phyloP scores from a whole-genome alignment of 192 early-diverging fungal genomes.

The Rhizophagus clarus region DNA sequence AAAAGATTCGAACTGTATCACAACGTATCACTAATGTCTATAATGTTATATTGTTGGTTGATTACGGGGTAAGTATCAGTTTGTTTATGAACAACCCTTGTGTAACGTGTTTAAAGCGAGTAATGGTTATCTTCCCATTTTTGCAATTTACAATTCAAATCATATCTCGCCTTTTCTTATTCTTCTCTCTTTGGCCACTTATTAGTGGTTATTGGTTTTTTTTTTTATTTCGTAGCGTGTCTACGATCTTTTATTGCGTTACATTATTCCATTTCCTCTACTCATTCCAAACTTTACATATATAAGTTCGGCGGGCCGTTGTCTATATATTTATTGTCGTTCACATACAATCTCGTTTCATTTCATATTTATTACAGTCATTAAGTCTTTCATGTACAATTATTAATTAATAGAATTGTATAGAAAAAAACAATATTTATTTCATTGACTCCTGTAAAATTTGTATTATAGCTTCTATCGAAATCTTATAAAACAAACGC shows the following conservation, averaged over 20 bases:
- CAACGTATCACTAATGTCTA: no score
- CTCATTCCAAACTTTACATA: neutral
- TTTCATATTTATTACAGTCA: neutral
- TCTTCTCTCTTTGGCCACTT: neutral
- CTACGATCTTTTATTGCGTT: neutral
- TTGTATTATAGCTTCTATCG: neutral
- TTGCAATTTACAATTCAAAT: neutral
- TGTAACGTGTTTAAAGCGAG: no score
- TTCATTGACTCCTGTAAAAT: neutral
- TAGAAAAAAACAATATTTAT: neutral
- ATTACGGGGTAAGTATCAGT: no score
- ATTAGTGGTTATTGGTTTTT: neutral
- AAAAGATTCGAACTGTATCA: no score
- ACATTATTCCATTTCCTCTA: neutral
- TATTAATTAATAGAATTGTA: neutral
- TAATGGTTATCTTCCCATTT: no score
- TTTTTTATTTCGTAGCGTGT: neutral
- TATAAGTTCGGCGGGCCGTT: constrained; percentile 12
- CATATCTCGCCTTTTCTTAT: neutral
- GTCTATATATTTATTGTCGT: neutral
- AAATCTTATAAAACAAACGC: neutral
- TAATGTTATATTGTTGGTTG: no score
- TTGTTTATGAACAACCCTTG: no score
- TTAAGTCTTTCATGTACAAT: neutral
- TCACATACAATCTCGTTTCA: neutral